Evolutionary conservation across 2,329 filamentous ascomycete genomes (phyloP), one percentile per base, ranked within the genome.

Genomic region (Neurospora sp.): DNA sequence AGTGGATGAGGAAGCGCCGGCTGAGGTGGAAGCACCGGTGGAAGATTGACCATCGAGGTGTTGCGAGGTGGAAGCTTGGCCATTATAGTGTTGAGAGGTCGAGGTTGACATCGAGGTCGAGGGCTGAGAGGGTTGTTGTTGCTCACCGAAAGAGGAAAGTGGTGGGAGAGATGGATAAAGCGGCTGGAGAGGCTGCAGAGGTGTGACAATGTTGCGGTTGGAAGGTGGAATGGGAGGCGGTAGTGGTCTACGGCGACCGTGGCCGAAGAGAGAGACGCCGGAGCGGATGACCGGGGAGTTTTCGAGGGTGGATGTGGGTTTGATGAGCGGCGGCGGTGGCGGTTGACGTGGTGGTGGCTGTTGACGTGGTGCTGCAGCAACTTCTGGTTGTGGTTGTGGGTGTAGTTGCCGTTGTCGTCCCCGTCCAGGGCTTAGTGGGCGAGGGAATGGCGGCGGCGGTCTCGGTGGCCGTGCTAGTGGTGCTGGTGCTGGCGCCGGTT

Each of bases 1-100:
- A 3, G 43, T n/a, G 19, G 43, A 17, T 13, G 33, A 5, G 38
- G 69, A 77, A 75, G 38, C 76, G 6, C 40, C 39, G 33, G 19
- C 62, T 15, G 68, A 68, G 43, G 19, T 69, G 46, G 39, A 62
- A 62, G 46, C 40, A 62, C 2, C 38, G n/a, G 33, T 36, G 33
- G 33, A 33, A 33, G 33, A 6, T 28, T 4, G 28, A 28, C 28
- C 28, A 28, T 28, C 28, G 28, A 28, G 28, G 28, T 28, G 28
- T 28, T 28, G 28, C 28, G 28, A 28, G 33, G 38, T 66, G 38
- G 38, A 39, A 19, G 13, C 38, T 46, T 42, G 67, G 33, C 67
- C 8, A 9, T 40, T 19, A n/a, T 5, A 8, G 39, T 46, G 42
- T 17, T 42, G 67, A 23, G 38, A 43, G 19, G 38, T 40, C 38